Evolutionary conservation across 176 grass and related monocot genomes (phyloP).

Genomic region (Eleusine coracana): DNA sequence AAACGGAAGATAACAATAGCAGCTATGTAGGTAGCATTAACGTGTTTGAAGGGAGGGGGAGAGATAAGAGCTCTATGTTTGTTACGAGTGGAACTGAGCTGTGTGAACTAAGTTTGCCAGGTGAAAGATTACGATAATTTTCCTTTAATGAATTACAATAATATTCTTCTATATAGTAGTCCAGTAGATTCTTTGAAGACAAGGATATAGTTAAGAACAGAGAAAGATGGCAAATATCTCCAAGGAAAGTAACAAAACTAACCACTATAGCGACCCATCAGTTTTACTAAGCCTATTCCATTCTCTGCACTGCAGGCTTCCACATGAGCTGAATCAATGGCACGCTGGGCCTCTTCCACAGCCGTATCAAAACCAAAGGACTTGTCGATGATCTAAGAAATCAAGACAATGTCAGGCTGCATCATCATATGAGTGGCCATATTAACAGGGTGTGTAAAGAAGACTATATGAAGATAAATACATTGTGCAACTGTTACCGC

Average conservation of each 20-base stretch:
- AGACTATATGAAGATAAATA: slow-evolving; percentile 4
- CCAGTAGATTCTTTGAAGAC: background rate
- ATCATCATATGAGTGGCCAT: background rate
- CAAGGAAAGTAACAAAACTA: slow-evolving; percentile 45
- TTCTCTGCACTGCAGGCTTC: slow-evolving; percentile 94
- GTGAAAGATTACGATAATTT: background rate
- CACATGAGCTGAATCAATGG: slow-evolving; percentile 97
- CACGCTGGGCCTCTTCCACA: slow-evolving; percentile 97
- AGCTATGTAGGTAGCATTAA: background rate
- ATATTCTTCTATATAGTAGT: background rate
- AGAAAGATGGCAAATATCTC: slow-evolving; percentile 5
- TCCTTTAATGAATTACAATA: background rate
- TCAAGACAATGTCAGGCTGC: slow-evolving; percentile 23
- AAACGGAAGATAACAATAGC: background rate
- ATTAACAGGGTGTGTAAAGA: slow-evolving; percentile 16
- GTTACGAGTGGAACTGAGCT: background rate
- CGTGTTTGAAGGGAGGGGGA: slow-evolving; percentile 26
- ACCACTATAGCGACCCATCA: slow-evolving; percentile 99
- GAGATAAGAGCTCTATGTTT: background rate
- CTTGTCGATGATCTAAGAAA: slow-evolving; percentile 91
- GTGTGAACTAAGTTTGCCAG: slow-evolving; percentile 16
- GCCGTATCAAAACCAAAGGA: slow-evolving; percentile 99
- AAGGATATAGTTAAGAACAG: slow-evolving; percentile 6
- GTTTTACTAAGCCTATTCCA: slow-evolving; percentile 94
- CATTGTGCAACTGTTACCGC: slow-evolving; percentile 50